phyloP scores from a whole-genome alignment of 2,329 filamentous ascomycete species.

The Xenoacremonium recifei region DNA sequence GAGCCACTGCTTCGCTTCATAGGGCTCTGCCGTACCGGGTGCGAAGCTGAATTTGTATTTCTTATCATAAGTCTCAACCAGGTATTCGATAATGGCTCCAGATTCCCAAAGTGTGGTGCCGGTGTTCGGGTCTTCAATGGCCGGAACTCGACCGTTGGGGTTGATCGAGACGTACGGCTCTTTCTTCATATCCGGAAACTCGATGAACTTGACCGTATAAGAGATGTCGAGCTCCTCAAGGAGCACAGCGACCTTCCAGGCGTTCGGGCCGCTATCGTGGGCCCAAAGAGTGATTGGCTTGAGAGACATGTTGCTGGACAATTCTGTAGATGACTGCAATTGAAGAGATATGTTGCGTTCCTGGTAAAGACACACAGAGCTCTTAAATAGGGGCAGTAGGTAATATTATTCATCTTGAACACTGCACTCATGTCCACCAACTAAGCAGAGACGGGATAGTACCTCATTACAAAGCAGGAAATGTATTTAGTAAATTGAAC shows the following conservation, averaged over 20 bases:
- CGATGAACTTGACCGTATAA: conserved; percentile 24
- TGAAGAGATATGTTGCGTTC: too few relatives aligned
- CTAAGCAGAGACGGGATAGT: too few relatives aligned
- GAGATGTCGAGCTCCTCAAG: conserved; percentile 37
- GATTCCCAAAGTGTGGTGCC: conserved; percentile 32
- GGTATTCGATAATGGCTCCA: conserved; percentile 26
- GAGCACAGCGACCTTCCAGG: conserved; percentile 31
- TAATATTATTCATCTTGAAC: too few relatives aligned
- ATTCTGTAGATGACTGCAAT: too few relatives aligned
- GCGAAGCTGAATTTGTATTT: conserved; percentile 24
- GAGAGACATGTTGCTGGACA: background rate
- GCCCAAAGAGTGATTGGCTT: background rate
- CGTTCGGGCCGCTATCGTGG: conserved; percentile 25
- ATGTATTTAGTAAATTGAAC: too few relatives aligned
- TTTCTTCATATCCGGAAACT: conserved; percentile 20
- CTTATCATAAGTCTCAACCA: conserved; percentile 27
- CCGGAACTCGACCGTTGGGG: conserved; percentile 33
- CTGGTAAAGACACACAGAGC: too few relatives aligned
- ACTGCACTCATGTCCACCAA: too few relatives aligned
- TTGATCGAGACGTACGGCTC: conserved; percentile 26
- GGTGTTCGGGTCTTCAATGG: conserved; percentile 33
- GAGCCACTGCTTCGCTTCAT: conserved; percentile 32
- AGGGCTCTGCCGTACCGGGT: conserved; percentile 23
- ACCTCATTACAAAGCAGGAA: too few relatives aligned
- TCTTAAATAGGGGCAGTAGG: too few relatives aligned